A percentile compares a stretch with the other conserved stretches of the same genome.
These are phyloP conservation scores for Cardamine chenopodiifolia DNA, from an alignment of 345 rosid genomes.

Conservation along the genomic window DNA sequence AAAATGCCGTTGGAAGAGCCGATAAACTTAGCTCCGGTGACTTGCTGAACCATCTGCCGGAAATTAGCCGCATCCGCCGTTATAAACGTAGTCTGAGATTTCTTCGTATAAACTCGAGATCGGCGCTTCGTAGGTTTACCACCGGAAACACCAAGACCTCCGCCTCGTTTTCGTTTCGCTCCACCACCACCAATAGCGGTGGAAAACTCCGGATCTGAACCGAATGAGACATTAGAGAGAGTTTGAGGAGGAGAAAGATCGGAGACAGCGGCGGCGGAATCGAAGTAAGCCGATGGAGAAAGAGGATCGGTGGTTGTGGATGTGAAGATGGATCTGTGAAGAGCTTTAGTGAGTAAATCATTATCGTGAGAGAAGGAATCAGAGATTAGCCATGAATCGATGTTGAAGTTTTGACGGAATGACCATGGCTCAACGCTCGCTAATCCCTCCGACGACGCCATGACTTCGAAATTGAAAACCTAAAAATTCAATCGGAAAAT, in stretches of 20 bases:
- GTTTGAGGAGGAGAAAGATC: constrained; percentile 49
- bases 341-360: constrained; percentile 49
- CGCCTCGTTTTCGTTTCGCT: constrained; percentile 40
- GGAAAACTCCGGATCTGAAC: constrained; percentile 39
- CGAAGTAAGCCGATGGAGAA: constrained; percentile 36
- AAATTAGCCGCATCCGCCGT: constrained; percentile 81
- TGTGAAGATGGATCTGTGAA: constrained; percentile 52
- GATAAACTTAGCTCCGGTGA: constrained; percentile 64
- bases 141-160: constrained; percentile 26
- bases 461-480: background rate
- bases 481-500: background rate
- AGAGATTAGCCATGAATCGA: constrained; percentile 41
- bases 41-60: constrained; percentile 92
- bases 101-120: constrained; percentile 61
- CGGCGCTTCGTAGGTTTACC: constrained; percentile 66
- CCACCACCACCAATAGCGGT: background rate
- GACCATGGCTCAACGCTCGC: constrained; percentile 42
- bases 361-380: constrained; percentile 41
- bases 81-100: constrained; percentile 78
- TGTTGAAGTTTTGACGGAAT: constrained; percentile 28
- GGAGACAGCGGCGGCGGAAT: constrained; percentile 38
- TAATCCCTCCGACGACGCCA: constrained; percentile 40
- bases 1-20: constrained; percentile 22
- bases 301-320: constrained; percentile 26
- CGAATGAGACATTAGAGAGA: constrained; percentile 40